These are phyloP conservation scores for Rhodotorula mucilaginosa DNA, from an alignment of 1,284 basidiomycete species.

Conservation along the genomic window DNA sequence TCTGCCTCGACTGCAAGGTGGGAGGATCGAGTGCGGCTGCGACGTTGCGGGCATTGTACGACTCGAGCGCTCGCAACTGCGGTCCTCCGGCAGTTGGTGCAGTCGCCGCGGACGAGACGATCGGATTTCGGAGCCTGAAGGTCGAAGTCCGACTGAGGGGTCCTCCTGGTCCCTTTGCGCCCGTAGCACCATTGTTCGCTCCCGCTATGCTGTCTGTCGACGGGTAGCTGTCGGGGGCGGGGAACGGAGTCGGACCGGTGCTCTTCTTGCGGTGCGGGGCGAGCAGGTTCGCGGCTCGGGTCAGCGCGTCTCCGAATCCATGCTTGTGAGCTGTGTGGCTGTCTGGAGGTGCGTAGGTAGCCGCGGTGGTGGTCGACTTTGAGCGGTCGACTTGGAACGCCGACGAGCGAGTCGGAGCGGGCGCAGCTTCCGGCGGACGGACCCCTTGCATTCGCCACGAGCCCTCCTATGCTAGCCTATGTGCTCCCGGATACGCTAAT, in stretches of 20 bases:
- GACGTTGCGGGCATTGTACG: conserved; percentile 31
- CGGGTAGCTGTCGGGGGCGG: not conserved
- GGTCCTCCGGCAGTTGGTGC: not conserved
- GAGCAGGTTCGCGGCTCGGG: not conserved
- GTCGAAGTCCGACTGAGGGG: not conserved
- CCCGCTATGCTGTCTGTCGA: no score
- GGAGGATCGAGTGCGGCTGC: conserved; percentile 32
- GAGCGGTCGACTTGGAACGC: conserved; percentile 2
- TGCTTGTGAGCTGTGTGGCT: not conserved
- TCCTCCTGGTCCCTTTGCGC: not conserved
- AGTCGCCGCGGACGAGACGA: not conserved
- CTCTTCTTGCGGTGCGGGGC: not conserved
- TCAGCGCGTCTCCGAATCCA: not conserved
- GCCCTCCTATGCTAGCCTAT: not conserved
- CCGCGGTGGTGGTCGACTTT: not conserved
- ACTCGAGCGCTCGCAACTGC: conserved; percentile 14
- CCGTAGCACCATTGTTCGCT: not conserved
- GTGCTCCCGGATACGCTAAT: no score
- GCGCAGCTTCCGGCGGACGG: not conserved
- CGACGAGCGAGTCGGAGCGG: not conserved
- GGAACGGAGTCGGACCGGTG: not conserved
- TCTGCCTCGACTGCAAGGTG: conserved; percentile 10
- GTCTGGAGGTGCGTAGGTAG: not conserved
- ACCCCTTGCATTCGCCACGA: not conserved
- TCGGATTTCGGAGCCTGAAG: not conserved